Conservation (phyloP, 2,329 filamentous ascomycete species). For the Penicillium sp. region DNA sequence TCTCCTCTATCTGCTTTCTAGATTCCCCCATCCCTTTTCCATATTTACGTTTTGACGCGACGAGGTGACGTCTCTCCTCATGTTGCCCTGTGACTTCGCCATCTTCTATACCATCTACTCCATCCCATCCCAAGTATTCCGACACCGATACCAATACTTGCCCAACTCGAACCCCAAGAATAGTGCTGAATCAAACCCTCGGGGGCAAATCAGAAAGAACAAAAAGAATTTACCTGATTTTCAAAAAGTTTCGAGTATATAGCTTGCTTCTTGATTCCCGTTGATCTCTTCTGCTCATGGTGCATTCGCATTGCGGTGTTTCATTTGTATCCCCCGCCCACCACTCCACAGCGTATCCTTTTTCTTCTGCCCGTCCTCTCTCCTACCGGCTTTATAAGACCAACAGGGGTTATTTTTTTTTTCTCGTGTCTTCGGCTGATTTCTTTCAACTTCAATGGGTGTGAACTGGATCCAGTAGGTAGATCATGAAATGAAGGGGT, state of each 20-base stretch:
- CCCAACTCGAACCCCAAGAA: conserved; percentile 7
- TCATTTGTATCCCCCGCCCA: conserved; percentile 2
- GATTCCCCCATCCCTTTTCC: conserved; percentile 25
- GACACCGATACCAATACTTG: conserved; percentile 5
- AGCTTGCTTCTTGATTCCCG: neutral
- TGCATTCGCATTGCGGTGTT: conserved; percentile 16
- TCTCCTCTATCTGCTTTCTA: conserved; percentile 22
- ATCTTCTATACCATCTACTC: conserved; percentile 19
- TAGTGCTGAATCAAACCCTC: conserved; percentile 9
- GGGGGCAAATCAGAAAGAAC: conserved; percentile 5
- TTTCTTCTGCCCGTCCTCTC: neutral
- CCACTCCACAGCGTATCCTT: neutral
- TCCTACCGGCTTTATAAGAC: neutral
- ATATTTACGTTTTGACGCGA: conserved; percentile 24
- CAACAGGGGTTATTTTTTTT: neutral
- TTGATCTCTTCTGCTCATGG: conserved; percentile 2
- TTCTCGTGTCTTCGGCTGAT: neutral
- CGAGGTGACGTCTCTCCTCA: conserved; percentile 21
- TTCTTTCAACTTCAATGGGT: neutral
- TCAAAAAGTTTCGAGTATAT: conserved; percentile 10
- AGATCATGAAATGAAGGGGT: neutral
- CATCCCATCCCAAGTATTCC: conserved; percentile 8
- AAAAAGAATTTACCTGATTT: conserved; percentile 2
- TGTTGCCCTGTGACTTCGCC: conserved; percentile 10
- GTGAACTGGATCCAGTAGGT: neutral